Conservation (phyloP, 2,329 filamentous ascomycete genomes). For the Remersonia thermophila region DNA sequence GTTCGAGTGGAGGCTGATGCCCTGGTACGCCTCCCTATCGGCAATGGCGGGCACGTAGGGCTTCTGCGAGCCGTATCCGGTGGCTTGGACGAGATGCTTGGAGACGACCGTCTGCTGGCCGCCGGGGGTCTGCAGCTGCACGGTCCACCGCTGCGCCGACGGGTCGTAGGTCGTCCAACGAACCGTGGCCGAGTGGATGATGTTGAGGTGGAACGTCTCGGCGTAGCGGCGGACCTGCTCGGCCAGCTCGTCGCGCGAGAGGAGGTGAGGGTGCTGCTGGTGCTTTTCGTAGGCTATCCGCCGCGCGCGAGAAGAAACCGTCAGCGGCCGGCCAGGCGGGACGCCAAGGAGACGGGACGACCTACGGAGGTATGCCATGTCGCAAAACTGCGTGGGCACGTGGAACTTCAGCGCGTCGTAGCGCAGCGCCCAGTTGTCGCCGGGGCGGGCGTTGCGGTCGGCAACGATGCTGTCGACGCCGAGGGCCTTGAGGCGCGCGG, state of each 20-base stretch:
- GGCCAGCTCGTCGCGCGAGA: slow-evolving; percentile 33
- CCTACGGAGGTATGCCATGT: slow-evolving; percentile 24
- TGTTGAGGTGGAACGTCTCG: slow-evolving; percentile 35
- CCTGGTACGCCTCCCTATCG: slow-evolving; percentile 28
- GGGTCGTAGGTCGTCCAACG: slow-evolving; percentile 27
- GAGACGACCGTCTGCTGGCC: slow-evolving; percentile 21
- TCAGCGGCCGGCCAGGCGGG: not conserved
- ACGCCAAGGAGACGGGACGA: slow-evolving; percentile 22
- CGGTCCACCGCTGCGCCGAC: slow-evolving; percentile 25
- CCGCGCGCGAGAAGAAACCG: slow-evolving; percentile 3
- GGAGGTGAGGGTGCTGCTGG: slow-evolving; percentile 26
- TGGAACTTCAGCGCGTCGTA: slow-evolving; percentile 30
- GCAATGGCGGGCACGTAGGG: slow-evolving; percentile 29
- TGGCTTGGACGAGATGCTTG: slow-evolving; percentile 35
- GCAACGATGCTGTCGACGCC: slow-evolving; percentile 25
- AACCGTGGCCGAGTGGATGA: slow-evolving; percentile 30
- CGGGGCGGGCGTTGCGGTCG: slow-evolving; percentile 23
- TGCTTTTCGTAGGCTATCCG: slow-evolving; percentile 27
- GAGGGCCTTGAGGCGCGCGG: slow-evolving; percentile 27
- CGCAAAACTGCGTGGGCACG: slow-evolving; percentile 24
- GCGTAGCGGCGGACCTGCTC: slow-evolving; percentile 37
- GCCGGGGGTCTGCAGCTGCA: slow-evolving; percentile 19
- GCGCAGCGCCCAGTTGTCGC: slow-evolving; percentile 28
- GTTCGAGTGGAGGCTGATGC: slow-evolving; percentile 31
- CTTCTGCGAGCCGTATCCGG: slow-evolving; percentile 30